These are phyloP conservation scores for Tulasnella sp. DNA, from an alignment of 768 basidiomycete genomes.

Conservation along the genomic window DNA sequence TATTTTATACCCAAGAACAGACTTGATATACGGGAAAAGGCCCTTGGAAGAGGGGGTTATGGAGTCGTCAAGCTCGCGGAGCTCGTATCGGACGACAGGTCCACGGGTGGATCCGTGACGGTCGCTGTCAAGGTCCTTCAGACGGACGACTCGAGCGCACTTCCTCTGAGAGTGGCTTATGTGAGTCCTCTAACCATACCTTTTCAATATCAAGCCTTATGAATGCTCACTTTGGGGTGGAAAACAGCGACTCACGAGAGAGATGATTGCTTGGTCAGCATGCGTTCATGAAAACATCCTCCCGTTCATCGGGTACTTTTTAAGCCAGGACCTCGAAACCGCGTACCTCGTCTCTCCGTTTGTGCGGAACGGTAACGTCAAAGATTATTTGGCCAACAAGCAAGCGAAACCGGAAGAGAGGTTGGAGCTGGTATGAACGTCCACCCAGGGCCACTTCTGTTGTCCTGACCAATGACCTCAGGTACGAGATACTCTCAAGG, in stretches of 20 bases:
- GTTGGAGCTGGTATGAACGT: background rate
- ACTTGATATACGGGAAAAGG: background rate
- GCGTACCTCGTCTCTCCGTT: background rate
- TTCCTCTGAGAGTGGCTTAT: background rate
- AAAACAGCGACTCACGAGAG: background rate
- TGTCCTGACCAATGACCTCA: background rate
- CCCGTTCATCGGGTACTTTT: background rate
- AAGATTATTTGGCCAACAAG: background rate
- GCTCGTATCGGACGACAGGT: background rate
- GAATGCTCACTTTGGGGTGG: background rate
- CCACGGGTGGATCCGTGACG: background rate
- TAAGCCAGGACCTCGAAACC: background rate
- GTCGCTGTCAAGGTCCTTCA: background rate
- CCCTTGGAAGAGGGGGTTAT: background rate
- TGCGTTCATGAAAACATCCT: background rate
- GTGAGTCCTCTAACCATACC: too few relatives aligned
- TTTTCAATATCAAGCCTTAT: background rate
- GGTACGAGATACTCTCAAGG: background rate
- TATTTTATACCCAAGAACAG: background rate
- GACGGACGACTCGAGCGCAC: background rate
- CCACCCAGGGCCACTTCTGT: background rate
- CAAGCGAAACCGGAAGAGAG: background rate
- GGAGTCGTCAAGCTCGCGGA: background rate
- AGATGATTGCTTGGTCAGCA: background rate
- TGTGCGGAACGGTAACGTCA: background rate